Percentiles rank a stretch among this genome's conserved stretches.
phyloP scores from a whole-genome alignment of 1,284 basidiomycete species.

The Ceratobasidium sp. region DNA sequence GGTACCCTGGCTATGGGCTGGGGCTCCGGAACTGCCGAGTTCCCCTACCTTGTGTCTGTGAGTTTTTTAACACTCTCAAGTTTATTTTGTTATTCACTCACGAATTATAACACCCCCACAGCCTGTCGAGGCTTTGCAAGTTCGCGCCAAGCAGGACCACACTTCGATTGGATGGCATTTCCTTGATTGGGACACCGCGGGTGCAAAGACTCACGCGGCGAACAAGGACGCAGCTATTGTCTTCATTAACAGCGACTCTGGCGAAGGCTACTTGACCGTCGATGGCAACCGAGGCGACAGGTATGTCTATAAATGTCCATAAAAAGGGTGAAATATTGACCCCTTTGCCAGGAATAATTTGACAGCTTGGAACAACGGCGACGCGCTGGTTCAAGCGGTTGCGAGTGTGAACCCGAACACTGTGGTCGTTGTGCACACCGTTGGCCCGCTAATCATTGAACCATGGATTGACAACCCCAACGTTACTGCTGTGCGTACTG shows the following conservation, averaged over 20 bases:
- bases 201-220: slow-evolving; percentile 58
- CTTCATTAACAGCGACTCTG: slow-evolving; percentile 78
- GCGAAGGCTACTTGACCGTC: slow-evolving; percentile 79
- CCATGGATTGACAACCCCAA: slow-evolving; percentile 82
- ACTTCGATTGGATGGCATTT: slow-evolving; percentile 59
- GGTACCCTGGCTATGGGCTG: slow-evolving; percentile 87
- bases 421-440: slow-evolving; percentile 82
- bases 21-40: slow-evolving; percentile 70
- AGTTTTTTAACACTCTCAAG: background rate
- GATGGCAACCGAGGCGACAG: slow-evolving; percentile 79
- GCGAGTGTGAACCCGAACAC: slow-evolving; percentile 78
- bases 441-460: slow-evolving; percentile 78
- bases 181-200: slow-evolving; percentile 37
- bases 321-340: background rate
- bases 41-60: slow-evolving; percentile 59
- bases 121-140: slow-evolving; percentile 79
- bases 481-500: slow-evolving; percentile 66
- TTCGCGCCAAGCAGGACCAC: slow-evolving; percentile 62
- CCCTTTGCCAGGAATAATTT: slow-evolving; percentile 71
- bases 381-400: slow-evolving; percentile 68
- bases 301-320: slow-evolving; percentile 51
- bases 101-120: slow-evolving; percentile 48
- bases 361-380: slow-evolving; percentile 82
- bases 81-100: background rate
- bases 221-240: slow-evolving; percentile 73